Evolutionary conservation across 768 basidiomycete genomes (phyloP).

Genomic region (Mycena venus): DNA sequence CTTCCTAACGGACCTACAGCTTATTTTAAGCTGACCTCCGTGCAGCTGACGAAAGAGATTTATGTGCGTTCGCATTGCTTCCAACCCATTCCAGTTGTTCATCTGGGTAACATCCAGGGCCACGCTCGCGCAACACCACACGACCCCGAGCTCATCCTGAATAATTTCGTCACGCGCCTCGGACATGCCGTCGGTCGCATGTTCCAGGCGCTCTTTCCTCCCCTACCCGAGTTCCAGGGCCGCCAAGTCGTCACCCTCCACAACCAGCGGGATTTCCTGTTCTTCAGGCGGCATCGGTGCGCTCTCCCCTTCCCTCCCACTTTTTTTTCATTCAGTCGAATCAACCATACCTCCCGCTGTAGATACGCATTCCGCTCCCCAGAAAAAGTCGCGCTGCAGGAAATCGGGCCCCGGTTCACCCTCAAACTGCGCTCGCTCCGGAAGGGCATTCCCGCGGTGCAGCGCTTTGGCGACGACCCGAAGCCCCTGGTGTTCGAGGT

Average conservation of each 20-base stretch:
- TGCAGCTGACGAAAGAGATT: slow-evolving; percentile 89
- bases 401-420: slow-evolving; percentile 98
- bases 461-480: slow-evolving; percentile 73
- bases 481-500: slow-evolving; percentile 68
- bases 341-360: neutral
- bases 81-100: too few species aligned
- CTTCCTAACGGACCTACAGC: slow-evolving; percentile 95
- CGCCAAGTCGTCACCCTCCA: slow-evolving; percentile 97
- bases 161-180: slow-evolving; percentile 93
- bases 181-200: slow-evolving; percentile 95
- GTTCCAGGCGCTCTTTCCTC: slow-evolving; percentile 97
- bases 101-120: slow-evolving; percentile 62
- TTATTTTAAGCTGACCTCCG: slow-evolving; percentile 93
- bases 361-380: slow-evolving; percentile 94
- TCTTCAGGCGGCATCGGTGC: slow-evolving; percentile 95
- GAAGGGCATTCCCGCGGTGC: slow-evolving; percentile 89
- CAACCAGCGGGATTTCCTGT: slow-evolving; percentile 97
- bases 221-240: slow-evolving; percentile 94
- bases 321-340: neutral
- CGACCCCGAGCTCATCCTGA: slow-evolving; percentile 94
- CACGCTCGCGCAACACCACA: slow-evolving; percentile 95
- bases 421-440: slow-evolving; percentile 92
- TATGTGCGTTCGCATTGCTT: slow-evolving; percentile 82
- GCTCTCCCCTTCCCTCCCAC: slow-evolving; percentile 38
- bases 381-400: slow-evolving; percentile 93